Evolutionary conservation across 1,139 yeast genomes (phyloP).

Genomic region (Protomyces inouyei): DNA sequence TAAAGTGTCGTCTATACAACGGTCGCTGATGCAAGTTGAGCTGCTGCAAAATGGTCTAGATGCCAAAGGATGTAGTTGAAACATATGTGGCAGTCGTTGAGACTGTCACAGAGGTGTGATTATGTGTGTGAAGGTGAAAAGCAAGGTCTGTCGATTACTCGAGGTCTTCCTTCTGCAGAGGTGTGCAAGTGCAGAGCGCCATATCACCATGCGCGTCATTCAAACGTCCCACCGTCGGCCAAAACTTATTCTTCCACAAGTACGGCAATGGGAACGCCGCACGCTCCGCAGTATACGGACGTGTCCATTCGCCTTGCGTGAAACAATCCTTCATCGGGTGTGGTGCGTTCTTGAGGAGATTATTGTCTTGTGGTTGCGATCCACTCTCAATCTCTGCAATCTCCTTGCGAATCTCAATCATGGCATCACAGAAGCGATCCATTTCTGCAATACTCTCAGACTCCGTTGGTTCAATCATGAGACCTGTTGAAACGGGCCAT

Average conservation of each 20-base stretch:
- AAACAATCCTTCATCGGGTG: slow-evolving; percentile 80
- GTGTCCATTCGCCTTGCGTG: slow-evolving; percentile 62
- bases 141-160: not conserved
- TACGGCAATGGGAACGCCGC: slow-evolving; percentile 87
- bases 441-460: slow-evolving; percentile 83
- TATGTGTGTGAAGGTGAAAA: not conserved
- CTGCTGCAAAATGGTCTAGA: not conserved
- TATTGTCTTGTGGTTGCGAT: slow-evolving; percentile 54
- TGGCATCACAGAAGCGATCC: slow-evolving; percentile 82
- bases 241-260: slow-evolving; percentile 70
- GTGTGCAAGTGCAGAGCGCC: slow-evolving; percentile 81
- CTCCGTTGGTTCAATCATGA: slow-evolving; percentile 98
- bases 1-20: not conserved
- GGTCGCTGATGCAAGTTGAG: not conserved
- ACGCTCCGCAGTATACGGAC: slow-evolving; percentile 87
- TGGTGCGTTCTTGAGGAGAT: slow-evolving; percentile 82
- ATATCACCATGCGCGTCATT: slow-evolving; percentile 94
- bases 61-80: not conserved
- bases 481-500: slow-evolving; percentile 95
- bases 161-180: slow-evolving; percentile 18
- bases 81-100: not conserved
- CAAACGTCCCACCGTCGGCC: slow-evolving; percentile 91
- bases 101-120: not conserved
- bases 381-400: slow-evolving; percentile 71
- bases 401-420: slow-evolving; percentile 76